Evolutionary conservation across 2,329 filamentous ascomycete genomes (phyloP).

Genomic region (Fusarium avenaceum): DNA sequence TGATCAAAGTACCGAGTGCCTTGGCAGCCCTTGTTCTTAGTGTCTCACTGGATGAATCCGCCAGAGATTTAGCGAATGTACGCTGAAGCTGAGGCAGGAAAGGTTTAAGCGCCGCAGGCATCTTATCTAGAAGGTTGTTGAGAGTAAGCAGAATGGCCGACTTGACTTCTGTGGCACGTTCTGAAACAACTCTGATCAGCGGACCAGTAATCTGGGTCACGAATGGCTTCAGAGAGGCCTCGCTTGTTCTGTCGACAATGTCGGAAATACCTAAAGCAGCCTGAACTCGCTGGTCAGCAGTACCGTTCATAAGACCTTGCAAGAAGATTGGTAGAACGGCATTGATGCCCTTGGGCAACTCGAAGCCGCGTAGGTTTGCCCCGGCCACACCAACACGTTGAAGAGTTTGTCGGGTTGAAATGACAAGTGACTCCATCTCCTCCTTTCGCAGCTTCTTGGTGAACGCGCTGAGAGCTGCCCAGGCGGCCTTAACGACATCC

Average conservation of each 20-base stretch:
- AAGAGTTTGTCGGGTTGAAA: constrained; percentile 86
- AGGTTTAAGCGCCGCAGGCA: constrained; percentile 93
- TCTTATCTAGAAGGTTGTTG: constrained; percentile 96
- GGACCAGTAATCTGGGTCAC: constrained; percentile 98
- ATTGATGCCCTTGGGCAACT: constrained; percentile 95
- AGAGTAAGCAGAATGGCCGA: constrained; percentile 93
- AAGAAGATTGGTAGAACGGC: constrained; percentile 96
- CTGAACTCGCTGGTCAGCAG: constrained; percentile 89
- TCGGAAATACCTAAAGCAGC: constrained; percentile 95
- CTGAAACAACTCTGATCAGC: constrained; percentile 96
- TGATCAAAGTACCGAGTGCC: constrained; percentile 94
- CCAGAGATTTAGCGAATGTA: constrained; percentile 95
- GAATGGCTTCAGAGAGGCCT: constrained; percentile 89
- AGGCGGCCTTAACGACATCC: constrained; percentile 89
- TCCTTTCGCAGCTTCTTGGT: constrained; percentile 94
- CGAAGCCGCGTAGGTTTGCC: constrained; percentile 86
- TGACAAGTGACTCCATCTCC: constrained; percentile 94
- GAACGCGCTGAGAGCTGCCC: constrained; percentile 87
- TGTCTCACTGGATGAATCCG: constrained; percentile 91
- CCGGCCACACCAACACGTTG: constrained; percentile 91
- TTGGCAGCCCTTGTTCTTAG: constrained; percentile 90
- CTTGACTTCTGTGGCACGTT: constrained; percentile 96
- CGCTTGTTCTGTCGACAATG: constrained; percentile 91
- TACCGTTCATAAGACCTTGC: constrained; percentile 97
- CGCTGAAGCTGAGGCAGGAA: constrained; percentile 97